Base-by-base conservation (phyloP, 768 basidiomycete genomes). In the Leccinum boreale region DNA sequence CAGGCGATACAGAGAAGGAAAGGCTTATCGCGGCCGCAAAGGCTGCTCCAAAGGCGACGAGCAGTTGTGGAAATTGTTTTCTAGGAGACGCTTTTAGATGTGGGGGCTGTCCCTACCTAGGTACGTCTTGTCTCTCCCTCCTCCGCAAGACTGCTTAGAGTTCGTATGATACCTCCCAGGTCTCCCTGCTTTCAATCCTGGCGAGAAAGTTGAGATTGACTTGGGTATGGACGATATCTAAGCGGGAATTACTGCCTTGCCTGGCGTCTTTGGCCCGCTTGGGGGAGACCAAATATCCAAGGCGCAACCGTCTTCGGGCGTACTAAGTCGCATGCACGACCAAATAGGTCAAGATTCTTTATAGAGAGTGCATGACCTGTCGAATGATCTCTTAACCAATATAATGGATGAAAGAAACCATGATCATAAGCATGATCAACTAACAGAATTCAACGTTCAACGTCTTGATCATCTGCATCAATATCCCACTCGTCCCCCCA, bases 71-170 rank as follows among this genome's bases (percentile, higher is more conserved):
- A 15, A 98, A 81, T 77, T 99, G 97, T 79, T 98, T 92, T 79
- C 77, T 98, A 36, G 97, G 97, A 10, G 97, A 99, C 74, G 97
- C 97, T 3, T 99, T 99, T 77, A 80, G 97, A 68, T 99, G 97
- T 74, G 89, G 88, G 23, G 85, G 93, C 53, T 99, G 97, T 73
- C 97, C 97, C 28, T 99, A 98, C 75, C 79, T 92, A 47, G 96
- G 96, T 98, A 64, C 59, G 91, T 83, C 17, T n/a, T 51, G 39
- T 47, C 23, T 44, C 7, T 12, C 35, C 51, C 15, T 46, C 29
- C 35, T 44, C 52, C 56, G 54, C 21, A 15, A 15, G 26, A 58
- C 28, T 59, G 39, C 59, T 60, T 23, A 59, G 50, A 19, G 44
- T 55, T 63, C 53, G 62, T 26, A 31, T 49, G 59, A 36, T 29